Evolutionary conservation across 2,329 filamentous ascomycete genomes (phyloP), one percentile per base, ranked within the genome.

Genomic region (Alternaria alternata): DNA sequence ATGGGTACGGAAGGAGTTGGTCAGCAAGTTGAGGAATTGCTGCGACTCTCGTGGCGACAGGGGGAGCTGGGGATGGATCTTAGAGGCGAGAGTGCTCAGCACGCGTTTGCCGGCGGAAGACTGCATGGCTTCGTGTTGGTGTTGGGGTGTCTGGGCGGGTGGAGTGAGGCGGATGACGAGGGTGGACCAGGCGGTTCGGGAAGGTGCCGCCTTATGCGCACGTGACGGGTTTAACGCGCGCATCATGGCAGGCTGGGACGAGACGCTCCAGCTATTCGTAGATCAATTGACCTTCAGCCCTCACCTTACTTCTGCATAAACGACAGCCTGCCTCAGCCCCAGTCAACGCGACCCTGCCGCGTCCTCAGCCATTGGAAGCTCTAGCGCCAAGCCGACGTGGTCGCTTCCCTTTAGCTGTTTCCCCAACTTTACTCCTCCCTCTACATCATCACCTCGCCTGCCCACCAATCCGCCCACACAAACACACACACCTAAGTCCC

Each of bases 1-100:
- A 59, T 89, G 87, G 51, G 83, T 81, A 65, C 87, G 83, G 74
- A 91, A 91, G 12, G 87, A 89, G 41, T 82, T 83, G 22, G 87
- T 89, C 64, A 91, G 82, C 20, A 87, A 81, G 54, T 80, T 83
- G 41, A 90, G 82, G 7, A 91, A 80, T 67, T 87, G 84, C 62
- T 86, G 81, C 16, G 85, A 87, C 69, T 90, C 86, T 58, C 82
- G 82, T 5, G 83, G 80, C 26, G 82, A 86, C 16, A 88, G 80
- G 24, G 87, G 84, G 4, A 84, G 68, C 62, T 81, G 81, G 0
- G 80, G 80, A 63, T 85, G 82, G 41, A 90, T 81, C 71, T 85
- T 87, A 26, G 82, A 81, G 11, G 81, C 78, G 72, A 87, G 81
- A 22, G 82, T 62, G 57, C 67, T 70, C 61, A 78, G 64, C 39